These are phyloP conservation scores for Phytophthora sp. DNA, from an alignment of 352 stramenopile species.

Conservation along the genomic window DNA sequence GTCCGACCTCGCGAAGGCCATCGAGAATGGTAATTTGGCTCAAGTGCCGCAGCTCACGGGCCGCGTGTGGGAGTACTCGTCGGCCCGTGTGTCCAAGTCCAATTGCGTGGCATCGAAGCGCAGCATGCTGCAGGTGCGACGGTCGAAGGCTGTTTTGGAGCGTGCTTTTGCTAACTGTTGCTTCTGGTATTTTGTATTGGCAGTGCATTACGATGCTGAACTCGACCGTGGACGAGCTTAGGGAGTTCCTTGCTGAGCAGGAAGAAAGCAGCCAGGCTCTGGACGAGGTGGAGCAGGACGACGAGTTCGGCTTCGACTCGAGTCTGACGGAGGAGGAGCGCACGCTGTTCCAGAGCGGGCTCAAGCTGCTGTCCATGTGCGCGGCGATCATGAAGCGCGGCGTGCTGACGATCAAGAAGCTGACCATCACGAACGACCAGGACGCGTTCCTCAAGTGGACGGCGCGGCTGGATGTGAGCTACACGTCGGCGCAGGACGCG, in stretches of 20 bases:
- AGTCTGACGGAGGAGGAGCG: constrained; percentile 71
- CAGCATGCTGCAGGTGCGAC: constrained; percentile 81
- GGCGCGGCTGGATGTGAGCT: constrained; percentile 64
- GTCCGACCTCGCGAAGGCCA: constrained; percentile 49
- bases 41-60: constrained; percentile 78
- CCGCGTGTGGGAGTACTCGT: constrained; percentile 84
- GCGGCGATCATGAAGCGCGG: constrained; percentile 81
- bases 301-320: constrained; percentile 83
- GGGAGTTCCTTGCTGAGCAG: constrained; percentile 73
- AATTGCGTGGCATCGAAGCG: constrained; percentile 88
- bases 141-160: neutral
- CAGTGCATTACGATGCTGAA: constrained; percentile 85
- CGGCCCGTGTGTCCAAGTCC: constrained; percentile 76
- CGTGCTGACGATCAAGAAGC: constrained; percentile 80
- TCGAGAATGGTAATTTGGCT: constrained; percentile 55
- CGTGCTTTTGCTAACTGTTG: neutral
- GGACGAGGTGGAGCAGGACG: constrained; percentile 65
- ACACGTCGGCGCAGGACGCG: constrained; percentile 63
- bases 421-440: constrained; percentile 62
- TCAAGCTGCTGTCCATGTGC: constrained; percentile 80
- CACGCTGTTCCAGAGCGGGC: constrained; percentile 62
- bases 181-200: neutral
- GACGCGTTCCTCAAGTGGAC: constrained; percentile 76
- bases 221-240: constrained; percentile 81
- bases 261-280: constrained; percentile 34